These are phyloP conservation scores for Alternaria triticina DNA, from an alignment of 2,329 filamentous ascomycete species.

Conservation along the genomic window DNA sequence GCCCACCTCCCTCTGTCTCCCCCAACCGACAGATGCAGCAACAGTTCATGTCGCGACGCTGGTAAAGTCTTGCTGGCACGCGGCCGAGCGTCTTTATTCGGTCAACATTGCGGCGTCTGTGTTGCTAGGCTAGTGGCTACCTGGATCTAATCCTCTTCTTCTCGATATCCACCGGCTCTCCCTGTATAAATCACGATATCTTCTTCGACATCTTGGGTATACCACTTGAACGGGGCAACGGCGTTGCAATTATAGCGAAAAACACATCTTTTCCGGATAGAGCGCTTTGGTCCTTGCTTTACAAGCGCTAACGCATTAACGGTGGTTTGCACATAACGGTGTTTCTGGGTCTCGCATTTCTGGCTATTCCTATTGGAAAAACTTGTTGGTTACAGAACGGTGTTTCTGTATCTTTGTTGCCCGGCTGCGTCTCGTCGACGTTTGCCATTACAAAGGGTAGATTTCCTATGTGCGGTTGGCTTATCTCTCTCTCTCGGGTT, in stretches of 20 bases:
- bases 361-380: constrained; percentile 44
- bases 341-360: constrained; percentile 46
- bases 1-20: constrained; percentile 78
- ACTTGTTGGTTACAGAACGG: constrained; percentile 42
- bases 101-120: constrained; percentile 44
- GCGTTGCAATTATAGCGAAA: constrained; percentile 48
- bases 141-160: constrained; percentile 47
- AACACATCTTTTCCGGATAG: constrained; percentile 46
- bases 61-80: constrained; percentile 50
- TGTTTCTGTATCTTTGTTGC: constrained; percentile 44
- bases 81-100: constrained; percentile 41
- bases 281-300: constrained; percentile 47
- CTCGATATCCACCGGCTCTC: constrained; percentile 48
- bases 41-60: constrained; percentile 57
- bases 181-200: constrained; percentile 53
- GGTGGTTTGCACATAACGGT: constrained; percentile 49
- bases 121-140: constrained; percentile 51
- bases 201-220: constrained; percentile 50
- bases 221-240: constrained; percentile 49
- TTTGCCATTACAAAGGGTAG: constrained; percentile 45
- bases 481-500: constrained; percentile 24
- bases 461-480: constrained; percentile 50
- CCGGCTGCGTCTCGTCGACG: constrained; percentile 29
- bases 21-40: constrained; percentile 68
- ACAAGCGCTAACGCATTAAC: constrained; percentile 49